Evolutionary conservation across 1,284 basidiomycete genomes (phyloP).

Genomic region (Pseudozyma pruni): DNA sequence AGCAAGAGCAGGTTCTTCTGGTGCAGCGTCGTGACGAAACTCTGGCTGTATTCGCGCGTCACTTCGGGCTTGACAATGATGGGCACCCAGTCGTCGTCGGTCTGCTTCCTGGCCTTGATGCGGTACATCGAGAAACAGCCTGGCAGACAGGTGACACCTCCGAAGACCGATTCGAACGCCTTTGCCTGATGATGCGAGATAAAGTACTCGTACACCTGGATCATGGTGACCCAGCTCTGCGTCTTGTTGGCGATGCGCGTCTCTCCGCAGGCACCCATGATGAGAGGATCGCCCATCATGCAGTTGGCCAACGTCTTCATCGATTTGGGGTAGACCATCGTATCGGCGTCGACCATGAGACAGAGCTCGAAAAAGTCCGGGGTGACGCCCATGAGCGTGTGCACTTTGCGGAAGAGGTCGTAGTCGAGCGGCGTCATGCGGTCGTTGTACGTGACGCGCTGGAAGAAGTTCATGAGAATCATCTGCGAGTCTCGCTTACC

Average conservation of each 20-base stretch:
- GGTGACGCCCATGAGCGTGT: slow-evolving; percentile 97
- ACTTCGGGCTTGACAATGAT: slow-evolving; percentile 97
- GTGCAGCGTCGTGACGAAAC: slow-evolving; percentile 90
- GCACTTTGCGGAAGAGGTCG: slow-evolving; percentile 96
- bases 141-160: slow-evolving; percentile 97
- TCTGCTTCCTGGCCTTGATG: slow-evolving; percentile 84
- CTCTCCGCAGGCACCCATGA: slow-evolving; percentile 99
- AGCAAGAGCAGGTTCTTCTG: slow-evolving; percentile 97
- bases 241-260: slow-evolving; percentile 96
- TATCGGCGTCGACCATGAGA: slow-evolving; percentile 99
- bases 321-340: slow-evolving; percentile 62
- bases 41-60: slow-evolving; percentile 95
- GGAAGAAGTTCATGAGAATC: slow-evolving; percentile 99
- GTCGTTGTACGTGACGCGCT: slow-evolving; percentile 97
- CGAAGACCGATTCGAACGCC: slow-evolving; percentile 98
- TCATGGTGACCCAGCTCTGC: slow-evolving; percentile 95
- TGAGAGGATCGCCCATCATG: slow-evolving; percentile 97
- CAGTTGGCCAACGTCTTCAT: slow-evolving; percentile 72
- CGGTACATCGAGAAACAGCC: slow-evolving; percentile 99
- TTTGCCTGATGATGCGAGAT: slow-evolving; percentile 98
- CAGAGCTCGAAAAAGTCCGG: slow-evolving; percentile 98
- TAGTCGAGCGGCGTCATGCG: slow-evolving; percentile 97
- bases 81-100: slow-evolving; percentile 94
- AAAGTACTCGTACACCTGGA: slow-evolving; percentile 99
- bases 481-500: slow-evolving; percentile 99